Evolutionary conservation across 2,329 filamentous ascomycete genomes (phyloP).

Genomic region (Colletotrichum karsti): DNA sequence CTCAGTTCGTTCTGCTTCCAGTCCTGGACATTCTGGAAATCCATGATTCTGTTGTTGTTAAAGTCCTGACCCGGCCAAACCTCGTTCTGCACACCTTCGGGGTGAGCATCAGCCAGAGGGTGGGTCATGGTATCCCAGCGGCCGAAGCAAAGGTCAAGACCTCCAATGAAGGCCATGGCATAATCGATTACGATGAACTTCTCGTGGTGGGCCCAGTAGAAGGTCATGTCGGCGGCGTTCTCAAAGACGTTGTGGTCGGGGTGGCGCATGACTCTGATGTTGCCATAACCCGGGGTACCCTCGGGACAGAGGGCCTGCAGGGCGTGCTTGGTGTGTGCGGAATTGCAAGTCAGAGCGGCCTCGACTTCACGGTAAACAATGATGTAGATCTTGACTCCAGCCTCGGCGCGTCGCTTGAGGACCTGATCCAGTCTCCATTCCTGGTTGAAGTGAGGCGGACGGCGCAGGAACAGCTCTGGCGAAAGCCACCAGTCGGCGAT

Average conservation of each 20-base stretch:
- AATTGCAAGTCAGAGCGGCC: slow-evolving; percentile 89
- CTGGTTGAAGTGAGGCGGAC: slow-evolving; percentile 83
- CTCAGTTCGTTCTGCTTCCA: slow-evolving; percentile 94
- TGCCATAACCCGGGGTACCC: slow-evolving; percentile 83
- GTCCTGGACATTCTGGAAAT: slow-evolving; percentile 89
- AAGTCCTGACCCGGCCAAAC: slow-evolving; percentile 97
- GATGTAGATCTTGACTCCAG: slow-evolving; percentile 93
- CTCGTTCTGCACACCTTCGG: slow-evolving; percentile 81
- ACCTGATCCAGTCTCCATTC: slow-evolving; percentile 88
- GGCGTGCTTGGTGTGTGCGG: slow-evolving; percentile 89
- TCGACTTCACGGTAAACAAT: slow-evolving; percentile 91
- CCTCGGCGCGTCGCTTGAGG: slow-evolving; percentile 88
- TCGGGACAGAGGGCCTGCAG: slow-evolving; percentile 82
- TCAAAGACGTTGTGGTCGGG: slow-evolving; percentile 96
- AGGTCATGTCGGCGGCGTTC: slow-evolving; percentile 94
- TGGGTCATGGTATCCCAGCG: slow-evolving; percentile 93
- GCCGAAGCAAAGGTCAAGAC: slow-evolving; percentile 94
- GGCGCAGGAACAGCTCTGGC: slow-evolving; percentile 84
- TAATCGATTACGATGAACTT: slow-evolving; percentile 98
- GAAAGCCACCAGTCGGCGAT: slow-evolving; percentile 98
- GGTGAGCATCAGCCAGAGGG: slow-evolving; percentile 86
- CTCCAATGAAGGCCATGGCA: slow-evolving; percentile 89
- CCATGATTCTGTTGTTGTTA: slow-evolving; percentile 97
- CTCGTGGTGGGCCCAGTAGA: slow-evolving; percentile 98
- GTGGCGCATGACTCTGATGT: slow-evolving; percentile 89